Evolutionary conservation across 305 asterid species (phyloP).

Genomic region (Plantago coronopus): DNA sequence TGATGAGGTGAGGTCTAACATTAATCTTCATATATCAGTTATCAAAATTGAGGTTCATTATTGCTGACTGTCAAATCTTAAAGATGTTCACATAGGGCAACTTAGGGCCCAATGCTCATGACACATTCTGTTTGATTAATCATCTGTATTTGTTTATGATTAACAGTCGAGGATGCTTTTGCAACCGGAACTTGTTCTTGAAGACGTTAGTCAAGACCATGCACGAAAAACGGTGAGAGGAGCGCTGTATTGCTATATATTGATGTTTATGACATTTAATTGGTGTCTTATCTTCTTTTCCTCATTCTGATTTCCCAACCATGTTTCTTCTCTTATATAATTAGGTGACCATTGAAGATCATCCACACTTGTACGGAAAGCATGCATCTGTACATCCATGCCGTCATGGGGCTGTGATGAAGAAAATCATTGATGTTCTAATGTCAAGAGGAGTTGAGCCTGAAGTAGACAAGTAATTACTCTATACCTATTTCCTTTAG

Average conservation of each 20-base stretch:
- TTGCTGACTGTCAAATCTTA: neutral
- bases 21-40: constrained; percentile 13
- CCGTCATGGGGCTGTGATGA: constrained; percentile 99
- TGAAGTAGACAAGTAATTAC: constrained; percentile 89
- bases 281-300: neutral
- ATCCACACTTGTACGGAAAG: constrained; percentile 93
- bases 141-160: constrained; percentile 11
- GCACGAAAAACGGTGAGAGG: constrained; percentile 90
- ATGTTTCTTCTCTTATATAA: constrained; percentile 17
- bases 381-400: constrained; percentile 99
- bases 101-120: neutral
- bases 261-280: constrained; percentile 7
- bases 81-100: neutral
- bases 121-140: constrained; percentile 12
- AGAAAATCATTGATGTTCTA: constrained; percentile 90
- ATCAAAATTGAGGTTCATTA: neutral
- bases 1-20: constrained; percentile 62
- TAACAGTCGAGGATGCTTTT: constrained; percentile 92
- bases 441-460: constrained; percentile 97
- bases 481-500: constrained; percentile 11
- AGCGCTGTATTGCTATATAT: neutral
- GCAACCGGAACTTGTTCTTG: constrained; percentile 89
- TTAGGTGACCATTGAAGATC: constrained; percentile 97
- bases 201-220: constrained; percentile 98
- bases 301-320: no score